These are phyloP conservation scores for Margaritispora aquatica DNA, from an alignment of 495 filamentous ascomycete genomes.

Conservation along the genomic window DNA sequence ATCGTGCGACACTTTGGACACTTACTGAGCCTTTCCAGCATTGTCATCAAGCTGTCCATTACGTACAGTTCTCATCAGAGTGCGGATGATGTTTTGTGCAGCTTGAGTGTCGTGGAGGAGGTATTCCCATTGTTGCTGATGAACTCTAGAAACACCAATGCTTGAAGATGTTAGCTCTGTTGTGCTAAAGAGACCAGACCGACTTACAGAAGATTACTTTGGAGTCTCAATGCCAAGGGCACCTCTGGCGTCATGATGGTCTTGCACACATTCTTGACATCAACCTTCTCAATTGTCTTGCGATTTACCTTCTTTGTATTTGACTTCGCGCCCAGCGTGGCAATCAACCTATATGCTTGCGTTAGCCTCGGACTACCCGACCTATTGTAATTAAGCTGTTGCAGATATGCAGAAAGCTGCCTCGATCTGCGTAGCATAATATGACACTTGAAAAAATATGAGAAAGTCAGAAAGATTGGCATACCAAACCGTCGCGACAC, in stretches of 20 bases:
- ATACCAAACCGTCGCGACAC: constrained; percentile 90
- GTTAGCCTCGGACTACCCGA: too few relatives aligned
- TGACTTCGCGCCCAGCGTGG: constrained; percentile 75
- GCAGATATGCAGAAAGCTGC: too few relatives aligned
- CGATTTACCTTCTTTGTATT: constrained; percentile 67
- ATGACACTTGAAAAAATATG: too few relatives aligned
- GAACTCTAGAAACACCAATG: constrained; percentile 79
- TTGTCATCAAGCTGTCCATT: constrained; percentile 57
- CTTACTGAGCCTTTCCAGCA: constrained; percentile 67
- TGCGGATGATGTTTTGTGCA: constrained; percentile 64
- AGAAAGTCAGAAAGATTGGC: neutral
- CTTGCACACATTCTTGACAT: constrained; percentile 78
- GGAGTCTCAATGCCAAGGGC: constrained; percentile 86
- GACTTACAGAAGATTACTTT: constrained; percentile 71
- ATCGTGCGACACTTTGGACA: neutral
- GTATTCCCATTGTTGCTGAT: constrained; percentile 80
- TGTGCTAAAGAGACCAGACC: constrained; percentile 29
- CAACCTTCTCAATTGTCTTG: constrained; percentile 84
- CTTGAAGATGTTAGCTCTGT: constrained; percentile 30
- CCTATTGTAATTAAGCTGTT: too few relatives aligned
- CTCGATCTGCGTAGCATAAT: too few relatives aligned
- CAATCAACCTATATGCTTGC: constrained; percentile 64
- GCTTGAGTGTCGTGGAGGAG: constrained; percentile 73
- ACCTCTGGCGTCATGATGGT: constrained; percentile 80
- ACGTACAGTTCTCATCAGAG: constrained; percentile 47